phyloP scores from a whole-genome alignment of 805 yeast genomes.

The Candida sanyiensis region DNA sequence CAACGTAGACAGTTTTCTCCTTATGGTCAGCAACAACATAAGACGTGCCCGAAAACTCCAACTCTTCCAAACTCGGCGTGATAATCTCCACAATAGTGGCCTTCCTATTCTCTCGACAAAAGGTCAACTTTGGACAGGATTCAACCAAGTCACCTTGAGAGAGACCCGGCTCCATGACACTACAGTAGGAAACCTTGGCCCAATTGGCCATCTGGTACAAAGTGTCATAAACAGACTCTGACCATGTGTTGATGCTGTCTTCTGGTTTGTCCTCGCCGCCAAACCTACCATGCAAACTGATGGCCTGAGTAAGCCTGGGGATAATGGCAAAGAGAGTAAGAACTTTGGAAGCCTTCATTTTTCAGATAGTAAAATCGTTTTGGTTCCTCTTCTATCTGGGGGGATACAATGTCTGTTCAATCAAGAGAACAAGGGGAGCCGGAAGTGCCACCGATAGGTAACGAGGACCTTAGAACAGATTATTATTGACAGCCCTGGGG shows the following conservation, averaged over 20 bases:
- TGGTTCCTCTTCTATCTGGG: too few relatives aligned
- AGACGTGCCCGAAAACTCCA: conserved; percentile 49
- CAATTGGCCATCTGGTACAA: conserved; percentile 6
- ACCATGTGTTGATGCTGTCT: conserved; percentile 1
- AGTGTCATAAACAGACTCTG: conserved; percentile 3
- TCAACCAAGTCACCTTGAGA: conserved; percentile 5
- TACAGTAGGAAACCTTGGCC: conserved; percentile 10
- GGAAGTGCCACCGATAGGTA: too few relatives aligned
- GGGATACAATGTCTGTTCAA: too few relatives aligned
- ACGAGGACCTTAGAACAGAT: too few relatives aligned
- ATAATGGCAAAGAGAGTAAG: too few relatives aligned
- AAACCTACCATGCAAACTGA: neutral
- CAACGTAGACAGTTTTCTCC: conserved; percentile 39
- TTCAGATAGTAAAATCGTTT: too few relatives aligned
- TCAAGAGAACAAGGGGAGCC: too few relatives aligned
- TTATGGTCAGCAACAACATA: conserved; percentile 45
- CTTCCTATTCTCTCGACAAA: conserved; percentile 11
- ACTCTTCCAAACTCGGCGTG: conserved; percentile 17
- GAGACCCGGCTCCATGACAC: conserved; percentile 7
- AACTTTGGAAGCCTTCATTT: too few relatives aligned
- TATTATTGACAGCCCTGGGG: too few relatives aligned
- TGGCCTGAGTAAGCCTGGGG: neutral
- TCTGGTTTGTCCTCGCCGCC: neutral
- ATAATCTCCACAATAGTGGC: conserved; percentile 9
- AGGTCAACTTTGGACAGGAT: conserved; percentile 10